A percentile compares a stretch with the other conserved stretches of the same genome.
phyloP scores from a whole-genome alignment of 208 protist species.

The Crithidia mellificae region DNA sequence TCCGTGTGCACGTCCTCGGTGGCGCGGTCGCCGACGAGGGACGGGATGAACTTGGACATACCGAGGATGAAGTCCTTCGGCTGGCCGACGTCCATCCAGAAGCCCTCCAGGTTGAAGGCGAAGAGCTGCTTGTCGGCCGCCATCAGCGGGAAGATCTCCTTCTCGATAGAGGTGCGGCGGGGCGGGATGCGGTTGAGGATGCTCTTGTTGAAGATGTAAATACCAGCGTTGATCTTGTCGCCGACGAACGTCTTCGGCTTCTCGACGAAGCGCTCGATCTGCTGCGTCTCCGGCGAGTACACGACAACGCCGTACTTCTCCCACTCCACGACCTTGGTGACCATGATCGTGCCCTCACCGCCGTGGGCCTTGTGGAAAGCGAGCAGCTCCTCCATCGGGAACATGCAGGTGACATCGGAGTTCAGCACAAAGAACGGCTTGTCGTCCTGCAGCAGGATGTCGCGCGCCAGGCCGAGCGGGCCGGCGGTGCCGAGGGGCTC shows the following conservation, averaged over 20 bases:
- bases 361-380: slow-evolving; percentile 95
- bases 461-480: slow-evolving; percentile 94
- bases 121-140: slow-evolving; percentile 92
- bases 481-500: slow-evolving; percentile 97
- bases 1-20: slow-evolving; percentile 40
- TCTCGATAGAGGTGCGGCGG: slow-evolving; percentile 95
- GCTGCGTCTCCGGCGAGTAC: slow-evolving; percentile 78
- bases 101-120: slow-evolving; percentile 94
- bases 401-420: slow-evolving; percentile 96
- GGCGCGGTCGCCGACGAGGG: slow-evolving; percentile 43
- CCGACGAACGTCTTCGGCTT: slow-evolving; percentile 96
- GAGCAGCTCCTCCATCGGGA: slow-evolving; percentile 94
- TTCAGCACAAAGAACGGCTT: slow-evolving; percentile 98
- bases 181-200: slow-evolving; percentile 95
- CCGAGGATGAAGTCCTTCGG: slow-evolving; percentile 94
- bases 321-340: slow-evolving; percentile 95
- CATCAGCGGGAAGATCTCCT: slow-evolving; percentile 96
- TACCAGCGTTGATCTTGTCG: slow-evolving; percentile 97
- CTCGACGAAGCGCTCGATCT: slow-evolving; percentile 95
- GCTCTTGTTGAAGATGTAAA: slow-evolving; percentile 96
- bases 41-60: slow-evolving; percentile 85
- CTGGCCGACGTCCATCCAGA: slow-evolving; percentile 99
- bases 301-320: slow-evolving; percentile 98
- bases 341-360: slow-evolving; percentile 97
- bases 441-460: slow-evolving; percentile 84